Evolutionary conservation across 257 asterid species (phyloP).

Genomic region (Primulina tabacum): DNA sequence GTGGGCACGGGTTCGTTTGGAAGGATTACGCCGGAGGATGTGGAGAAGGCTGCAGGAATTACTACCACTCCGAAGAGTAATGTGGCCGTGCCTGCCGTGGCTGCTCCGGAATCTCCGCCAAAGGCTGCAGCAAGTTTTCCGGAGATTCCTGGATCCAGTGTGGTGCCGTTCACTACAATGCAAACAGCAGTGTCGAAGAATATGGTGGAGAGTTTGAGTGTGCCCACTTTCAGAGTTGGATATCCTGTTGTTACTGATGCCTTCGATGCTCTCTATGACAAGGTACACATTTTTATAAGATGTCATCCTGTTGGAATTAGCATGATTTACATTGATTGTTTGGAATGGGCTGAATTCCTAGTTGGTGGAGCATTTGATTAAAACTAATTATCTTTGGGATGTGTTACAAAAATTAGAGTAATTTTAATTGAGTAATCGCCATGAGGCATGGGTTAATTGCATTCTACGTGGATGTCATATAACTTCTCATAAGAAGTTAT

Average conservation of each 20-base stretch:
- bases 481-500: neutral
- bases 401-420: neutral
- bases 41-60: constrained; percentile 87
- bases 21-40: constrained; percentile 80
- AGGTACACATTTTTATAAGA: constrained; percentile 43
- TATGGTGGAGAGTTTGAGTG: constrained; percentile 67
- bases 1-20: constrained; percentile 87
- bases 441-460: neutral
- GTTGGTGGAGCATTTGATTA: neutral
- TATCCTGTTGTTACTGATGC: constrained; percentile 63
- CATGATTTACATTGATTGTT: neutral
- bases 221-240: constrained; percentile 80
- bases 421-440: neutral
- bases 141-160: constrained; percentile 59
- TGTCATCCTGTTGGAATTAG: neutral
- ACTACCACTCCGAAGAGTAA: constrained; percentile 37
- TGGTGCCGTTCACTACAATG: constrained; percentile 76
- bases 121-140: constrained; percentile 47
- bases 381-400: neutral
- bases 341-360: neutral
- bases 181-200: constrained; percentile 80
- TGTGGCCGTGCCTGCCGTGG: constrained; percentile 25
- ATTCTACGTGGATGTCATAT: neutral
- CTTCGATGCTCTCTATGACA: constrained; percentile 68
- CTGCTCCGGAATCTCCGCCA: constrained; percentile 31